Percentiles rank a stretch among this genome's conserved stretches.
phyloP scores from a whole-genome alignment of 192 early-diverging fungal species.

The Pilobolus umbonatus region DNA sequence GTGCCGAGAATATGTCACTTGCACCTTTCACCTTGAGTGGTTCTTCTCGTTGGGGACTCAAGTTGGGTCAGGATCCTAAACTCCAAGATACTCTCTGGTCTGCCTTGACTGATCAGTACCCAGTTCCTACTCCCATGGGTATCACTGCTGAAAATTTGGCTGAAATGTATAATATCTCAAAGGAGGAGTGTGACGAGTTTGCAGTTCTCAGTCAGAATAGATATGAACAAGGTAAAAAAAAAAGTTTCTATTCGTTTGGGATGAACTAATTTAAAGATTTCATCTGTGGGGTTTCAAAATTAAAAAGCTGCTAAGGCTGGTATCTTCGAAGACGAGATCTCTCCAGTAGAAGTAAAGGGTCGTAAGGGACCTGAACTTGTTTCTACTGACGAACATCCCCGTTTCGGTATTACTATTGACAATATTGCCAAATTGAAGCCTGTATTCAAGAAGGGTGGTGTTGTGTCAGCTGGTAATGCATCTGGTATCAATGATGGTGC shows the following conservation, averaged over 20 bases:
- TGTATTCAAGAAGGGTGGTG: slow-evolving; percentile 88
- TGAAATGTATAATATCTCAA: slow-evolving; percentile 75
- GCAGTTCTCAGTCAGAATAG: slow-evolving; percentile 82
- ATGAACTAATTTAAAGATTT: background rate
- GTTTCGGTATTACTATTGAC: slow-evolving; percentile 81
- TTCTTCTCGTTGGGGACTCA: slow-evolving; percentile 68
- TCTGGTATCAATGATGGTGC: slow-evolving; percentile 96
- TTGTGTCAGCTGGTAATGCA: slow-evolving; percentile 92
- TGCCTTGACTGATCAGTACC: slow-evolving; percentile 82
- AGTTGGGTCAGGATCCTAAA: slow-evolving; percentile 84
- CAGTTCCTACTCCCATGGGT: slow-evolving; percentile 77
- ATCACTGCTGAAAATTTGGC: slow-evolving; percentile 94
- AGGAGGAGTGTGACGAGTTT: slow-evolving; percentile 79
- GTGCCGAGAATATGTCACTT: slow-evolving; percentile 92
- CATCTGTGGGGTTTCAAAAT: background rate
- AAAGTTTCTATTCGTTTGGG: background rate
- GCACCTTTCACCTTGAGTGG: slow-evolving; percentile 82
- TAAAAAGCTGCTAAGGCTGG: slow-evolving; percentile 44
- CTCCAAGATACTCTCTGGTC: slow-evolving; percentile 87
- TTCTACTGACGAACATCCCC: slow-evolving; percentile 82
- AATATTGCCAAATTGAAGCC: slow-evolving; percentile 70
- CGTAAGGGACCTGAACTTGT: slow-evolving; percentile 72
- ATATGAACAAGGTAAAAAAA: slow-evolving; percentile 65
- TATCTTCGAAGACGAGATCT: slow-evolving; percentile 77
- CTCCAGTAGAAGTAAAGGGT: slow-evolving; percentile 76